Evolutionary conservation across 805 yeast species (phyloP).

Genomic region (Candida tammaniensis): DNA sequence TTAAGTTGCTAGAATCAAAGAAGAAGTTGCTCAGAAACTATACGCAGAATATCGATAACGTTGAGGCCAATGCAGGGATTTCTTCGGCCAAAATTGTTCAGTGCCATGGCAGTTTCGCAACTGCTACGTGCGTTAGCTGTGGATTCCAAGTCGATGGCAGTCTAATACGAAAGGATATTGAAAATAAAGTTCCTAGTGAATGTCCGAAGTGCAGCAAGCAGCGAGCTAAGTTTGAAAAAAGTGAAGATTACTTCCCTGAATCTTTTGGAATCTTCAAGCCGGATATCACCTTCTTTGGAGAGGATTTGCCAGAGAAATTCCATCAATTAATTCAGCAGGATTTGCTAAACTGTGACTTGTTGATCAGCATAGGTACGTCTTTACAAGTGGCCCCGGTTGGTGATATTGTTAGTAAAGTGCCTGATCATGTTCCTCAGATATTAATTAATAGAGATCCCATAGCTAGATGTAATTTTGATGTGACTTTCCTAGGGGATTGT

Average conservation of each 20-base stretch:
- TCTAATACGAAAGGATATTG: slow-evolving; percentile 42
- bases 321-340: slow-evolving; percentile 45
- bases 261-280: slow-evolving; percentile 69
- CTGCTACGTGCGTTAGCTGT: slow-evolving; percentile 78
- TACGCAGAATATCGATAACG: slow-evolving; percentile 45
- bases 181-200: slow-evolving; percentile 48
- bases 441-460: slow-evolving; percentile 39
- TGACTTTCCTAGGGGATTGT: slow-evolving; percentile 37
- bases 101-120: slow-evolving; percentile 77
- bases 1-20: slow-evolving; percentile 33
- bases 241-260: slow-evolving; percentile 26
- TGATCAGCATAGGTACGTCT: slow-evolving; percentile 82
- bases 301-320: slow-evolving; percentile 51
- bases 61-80: slow-evolving; percentile 49
- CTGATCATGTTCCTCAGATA: slow-evolving; percentile 34
- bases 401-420: slow-evolving; percentile 34
- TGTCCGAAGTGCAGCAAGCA: slow-evolving; percentile 45
- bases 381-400: slow-evolving; percentile 60
- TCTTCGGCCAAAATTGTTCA: slow-evolving; percentile 62
- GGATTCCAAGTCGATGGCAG: slow-evolving; percentile 53
- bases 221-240: slow-evolving; percentile 18
- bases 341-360: slow-evolving; percentile 68
- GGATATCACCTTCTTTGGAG: slow-evolving; percentile 84
- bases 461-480: slow-evolving; percentile 35
- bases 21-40: slow-evolving; percentile 39